phyloP scores from a whole-genome alignment of 176 grass and related monocot genomes.

The Carex myosuroides region DNA sequence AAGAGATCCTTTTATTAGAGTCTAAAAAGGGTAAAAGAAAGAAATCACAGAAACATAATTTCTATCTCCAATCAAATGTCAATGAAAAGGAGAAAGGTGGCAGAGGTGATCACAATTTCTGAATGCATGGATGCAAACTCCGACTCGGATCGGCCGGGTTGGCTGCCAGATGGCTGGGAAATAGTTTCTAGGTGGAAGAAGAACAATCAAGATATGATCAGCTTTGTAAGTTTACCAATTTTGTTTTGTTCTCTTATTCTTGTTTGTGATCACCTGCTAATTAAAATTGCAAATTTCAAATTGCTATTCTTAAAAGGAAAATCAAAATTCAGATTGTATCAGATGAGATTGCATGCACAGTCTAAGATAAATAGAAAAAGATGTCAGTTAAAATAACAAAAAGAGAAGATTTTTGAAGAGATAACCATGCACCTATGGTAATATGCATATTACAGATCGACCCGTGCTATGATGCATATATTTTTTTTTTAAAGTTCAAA shows the following conservation, averaged over 20 bases:
- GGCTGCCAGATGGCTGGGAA: conserved; percentile 13
- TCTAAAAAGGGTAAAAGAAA: not conserved
- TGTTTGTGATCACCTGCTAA: not conserved
- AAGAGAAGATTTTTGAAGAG: not conserved
- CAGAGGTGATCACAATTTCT: not conserved
- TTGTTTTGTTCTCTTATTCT: not conserved
- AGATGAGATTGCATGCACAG: not conserved
- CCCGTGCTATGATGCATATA: no score
- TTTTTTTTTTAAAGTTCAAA: no score
- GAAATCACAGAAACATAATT: not conserved
- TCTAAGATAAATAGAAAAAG: not conserved
- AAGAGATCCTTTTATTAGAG: not conserved
- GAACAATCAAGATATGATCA: not conserved
- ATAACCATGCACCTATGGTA: not conserved
- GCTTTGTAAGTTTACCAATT: not conserved
- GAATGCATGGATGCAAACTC: not conserved
- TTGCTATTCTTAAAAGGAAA: not conserved
- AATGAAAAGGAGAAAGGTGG: not conserved
- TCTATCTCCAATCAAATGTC: not conserved
- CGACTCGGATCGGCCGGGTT: not conserved
- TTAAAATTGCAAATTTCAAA: not conserved
- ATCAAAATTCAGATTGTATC: not conserved
- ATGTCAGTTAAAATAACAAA: not conserved
- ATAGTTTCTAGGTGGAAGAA: not conserved
- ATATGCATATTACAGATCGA: no score